Evolutionary conservation across 345 rosid genomes (phyloP).

Genomic region (Populus simonii): DNA sequence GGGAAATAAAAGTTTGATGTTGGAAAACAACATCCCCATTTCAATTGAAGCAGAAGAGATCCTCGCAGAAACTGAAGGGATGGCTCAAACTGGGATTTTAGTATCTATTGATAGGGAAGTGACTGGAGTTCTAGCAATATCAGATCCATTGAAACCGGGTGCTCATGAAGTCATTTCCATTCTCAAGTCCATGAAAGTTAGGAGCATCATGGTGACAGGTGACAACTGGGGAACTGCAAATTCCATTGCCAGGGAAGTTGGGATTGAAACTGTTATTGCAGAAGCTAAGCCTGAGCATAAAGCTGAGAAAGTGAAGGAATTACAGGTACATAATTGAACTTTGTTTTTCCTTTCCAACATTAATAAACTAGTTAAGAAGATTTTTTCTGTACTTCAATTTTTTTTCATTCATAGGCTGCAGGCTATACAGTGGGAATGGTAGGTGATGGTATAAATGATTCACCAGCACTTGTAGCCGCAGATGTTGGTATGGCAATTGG

Average conservation of each 20-base stretch:
- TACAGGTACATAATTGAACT: constrained; percentile 53
- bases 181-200: constrained; percentile 72
- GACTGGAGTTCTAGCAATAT: constrained; percentile 66
- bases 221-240: constrained; percentile 97
- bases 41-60: constrained; percentile 64
- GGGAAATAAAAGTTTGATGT: constrained; percentile 82
- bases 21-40: constrained; percentile 37
- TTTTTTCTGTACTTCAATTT: not conserved
- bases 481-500: constrained; percentile 97
- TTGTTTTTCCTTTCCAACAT: not conserved
- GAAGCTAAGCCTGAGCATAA: constrained; percentile 92
- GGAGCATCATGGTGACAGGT: constrained; percentile 90
- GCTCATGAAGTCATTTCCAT: constrained; percentile 70
- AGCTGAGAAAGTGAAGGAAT: constrained; percentile 79
- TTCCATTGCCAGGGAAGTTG: constrained; percentile 76
- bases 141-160: constrained; percentile 77
- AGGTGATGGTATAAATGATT: constrained; percentile 93
- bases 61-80: constrained; percentile 64
- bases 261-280: constrained; percentile 72
- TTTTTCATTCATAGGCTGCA: constrained; percentile 39
- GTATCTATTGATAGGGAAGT: constrained; percentile 60
- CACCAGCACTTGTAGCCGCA: constrained; percentile 89
- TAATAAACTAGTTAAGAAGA: not conserved
- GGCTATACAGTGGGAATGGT: constrained; percentile 88
- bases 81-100: constrained; percentile 81